Percentiles rank a stretch among this genome's conserved stretches.
These are phyloP conservation scores for Gleditsia sinensis DNA, from an alignment of 306 rosid species.

Conservation along the genomic window DNA sequence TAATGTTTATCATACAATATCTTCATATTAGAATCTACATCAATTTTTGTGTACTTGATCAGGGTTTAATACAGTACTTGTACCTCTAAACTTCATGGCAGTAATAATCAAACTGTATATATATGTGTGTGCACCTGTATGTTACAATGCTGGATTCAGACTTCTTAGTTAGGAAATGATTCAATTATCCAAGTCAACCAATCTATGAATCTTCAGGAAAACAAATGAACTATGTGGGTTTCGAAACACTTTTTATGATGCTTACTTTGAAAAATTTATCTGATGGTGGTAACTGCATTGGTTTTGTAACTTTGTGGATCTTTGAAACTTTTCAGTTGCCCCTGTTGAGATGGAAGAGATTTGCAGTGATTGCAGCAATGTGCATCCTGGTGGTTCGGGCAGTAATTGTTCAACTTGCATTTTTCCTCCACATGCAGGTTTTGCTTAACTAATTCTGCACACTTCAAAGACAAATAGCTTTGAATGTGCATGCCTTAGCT, in stretches of 20 bases:
- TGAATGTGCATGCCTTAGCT: conserved; percentile 20
- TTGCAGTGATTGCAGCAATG: conserved; percentile 88
- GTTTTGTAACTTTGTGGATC: conserved; percentile 12
- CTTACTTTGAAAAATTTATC: conserved; percentile 3
- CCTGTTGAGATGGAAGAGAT: conserved; percentile 92
- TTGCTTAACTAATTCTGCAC: conserved; percentile 15
- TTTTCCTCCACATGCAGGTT: conserved; percentile 97
- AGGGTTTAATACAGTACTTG: background rate
- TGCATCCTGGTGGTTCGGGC: conserved; percentile 97
- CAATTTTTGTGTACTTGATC: conserved; percentile 1
- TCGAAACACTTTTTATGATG: conserved; percentile 1
- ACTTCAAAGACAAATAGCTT: conserved; percentile 8
- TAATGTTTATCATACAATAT: too few species aligned
- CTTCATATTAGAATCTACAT: too few species aligned
- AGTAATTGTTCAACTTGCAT: conserved; percentile 94
- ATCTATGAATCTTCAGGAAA: conserved; percentile 2
- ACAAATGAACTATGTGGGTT: background rate
- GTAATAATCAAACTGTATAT: background rate
- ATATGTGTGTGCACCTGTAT: too few species aligned
- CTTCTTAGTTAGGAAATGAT: background rate
- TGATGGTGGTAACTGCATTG: background rate
- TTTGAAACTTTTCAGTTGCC: conserved; percentile 66
- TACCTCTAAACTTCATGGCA: conserved; percentile 9
- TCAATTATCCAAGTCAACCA: background rate
- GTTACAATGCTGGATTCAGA: background rate